Conservation (phyloP, 106 monocot species). For the Allium cepa region DNA sequence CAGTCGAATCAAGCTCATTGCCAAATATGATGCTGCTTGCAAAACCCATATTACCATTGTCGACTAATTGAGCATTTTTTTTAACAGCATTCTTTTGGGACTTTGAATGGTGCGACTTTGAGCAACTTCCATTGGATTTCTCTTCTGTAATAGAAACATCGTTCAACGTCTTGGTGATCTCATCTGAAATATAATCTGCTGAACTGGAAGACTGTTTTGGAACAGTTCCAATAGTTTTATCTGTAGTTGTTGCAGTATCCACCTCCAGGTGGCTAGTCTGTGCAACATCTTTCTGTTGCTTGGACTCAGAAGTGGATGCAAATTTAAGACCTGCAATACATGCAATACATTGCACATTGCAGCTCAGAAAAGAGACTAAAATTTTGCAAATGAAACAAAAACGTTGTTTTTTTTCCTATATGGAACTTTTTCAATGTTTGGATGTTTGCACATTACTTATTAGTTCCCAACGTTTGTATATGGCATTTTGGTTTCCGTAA, state of each 20-base stretch:
- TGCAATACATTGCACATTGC: not conserved
- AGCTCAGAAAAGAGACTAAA: constrained; percentile 3
- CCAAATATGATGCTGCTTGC: constrained; percentile 33
- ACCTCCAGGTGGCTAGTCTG: not conserved
- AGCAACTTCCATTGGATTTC: not conserved
- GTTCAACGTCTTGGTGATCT: not conserved
- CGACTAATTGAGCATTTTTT: not conserved
- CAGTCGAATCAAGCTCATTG: constrained; percentile 10
- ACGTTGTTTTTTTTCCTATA: too few relatives aligned
- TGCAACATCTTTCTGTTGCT: not conserved
- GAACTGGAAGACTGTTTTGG: not conserved
- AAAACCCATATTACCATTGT: constrained; percentile 20
- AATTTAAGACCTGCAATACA: constrained; percentile 10
- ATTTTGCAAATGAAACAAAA: not conserved
- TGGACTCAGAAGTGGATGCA: constrained; percentile 1
- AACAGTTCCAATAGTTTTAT: constrained; percentile 6
- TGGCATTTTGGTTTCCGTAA: too few relatives aligned
- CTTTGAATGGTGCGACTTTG: constrained; percentile 3
- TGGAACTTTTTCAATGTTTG: too few relatives aligned
- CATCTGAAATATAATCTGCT: constrained; percentile 1
- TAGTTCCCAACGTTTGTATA: too few relatives aligned
- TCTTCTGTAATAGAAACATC: constrained; percentile 5
- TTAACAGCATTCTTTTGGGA: not conserved
- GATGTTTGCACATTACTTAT: too few relatives aligned
- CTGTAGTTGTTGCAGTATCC: not conserved